Evolutionary conservation across 129 eudicot species (phyloP), one percentile per base, ranked within the genome.

Genomic region (Flaveria robusta): DNA sequence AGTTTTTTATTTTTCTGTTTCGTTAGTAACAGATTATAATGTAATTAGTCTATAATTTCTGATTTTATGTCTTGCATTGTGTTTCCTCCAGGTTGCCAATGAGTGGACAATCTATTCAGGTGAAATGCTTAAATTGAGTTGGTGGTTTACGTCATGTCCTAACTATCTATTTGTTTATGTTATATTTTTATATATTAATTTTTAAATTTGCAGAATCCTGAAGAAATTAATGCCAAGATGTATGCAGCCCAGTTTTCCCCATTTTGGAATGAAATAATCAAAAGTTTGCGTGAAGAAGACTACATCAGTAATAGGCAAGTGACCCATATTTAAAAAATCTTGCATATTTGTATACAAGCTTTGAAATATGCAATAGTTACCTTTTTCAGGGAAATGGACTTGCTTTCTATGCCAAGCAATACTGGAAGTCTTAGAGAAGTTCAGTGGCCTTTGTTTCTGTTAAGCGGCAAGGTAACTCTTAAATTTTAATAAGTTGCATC

Each of bases 181-280:
- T 68, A 66, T 52, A 47, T 60, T 67, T 71, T 73, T 75, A 77
- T 62, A 50, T 67, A 11, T 37, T 49, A 16, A 29, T 2, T 20
- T 20, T 24, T 66, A 26, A 23, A 14, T 60, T 76, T 75, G 74
- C 88, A 93, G 97, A 69, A 69, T 37, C 71, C 93, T 72, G 92
- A 87, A 76, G 97, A 87, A 55, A 81, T 59, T 70, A 86, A 83
- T 78, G 75, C 66, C 83, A 94, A 94, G 89, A 78, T 83, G n/a
- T 62, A 91, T 84, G 98, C 98, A 34, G 87, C 98, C 51, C 76
- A 87, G 70, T 94, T 94, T 74, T 83, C 96, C 60, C 98, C 98
- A 70, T 94, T 94, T 85, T 94, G 98, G 98, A 94, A 94, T 83
- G 98, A 91, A 70, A 91, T 94, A 39, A 89, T 94, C 63, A 94